Conservation (phyloP, 23 red algal species). For the Gracilariopsis chorda region DNA sequence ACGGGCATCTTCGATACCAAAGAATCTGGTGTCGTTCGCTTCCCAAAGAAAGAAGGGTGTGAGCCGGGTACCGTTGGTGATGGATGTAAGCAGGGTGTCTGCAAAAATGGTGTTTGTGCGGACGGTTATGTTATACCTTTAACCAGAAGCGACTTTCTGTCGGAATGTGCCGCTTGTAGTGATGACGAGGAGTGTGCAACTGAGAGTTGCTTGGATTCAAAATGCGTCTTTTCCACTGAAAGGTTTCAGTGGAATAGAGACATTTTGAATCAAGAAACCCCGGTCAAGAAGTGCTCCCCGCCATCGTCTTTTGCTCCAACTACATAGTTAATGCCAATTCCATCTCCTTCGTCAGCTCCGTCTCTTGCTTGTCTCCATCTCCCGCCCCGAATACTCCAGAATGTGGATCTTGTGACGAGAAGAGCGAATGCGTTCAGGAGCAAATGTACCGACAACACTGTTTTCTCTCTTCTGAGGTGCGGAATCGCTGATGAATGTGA, state of each 20-base stretch:
- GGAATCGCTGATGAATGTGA: not conserved
- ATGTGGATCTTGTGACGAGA: not conserved
- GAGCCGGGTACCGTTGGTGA: not conserved
- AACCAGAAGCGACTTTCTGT: not conserved
- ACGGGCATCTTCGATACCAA: constrained; percentile 33
- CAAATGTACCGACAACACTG: not conserved
- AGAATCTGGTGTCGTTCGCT: constrained; percentile 7
- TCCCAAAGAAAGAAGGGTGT: constrained; percentile 22
- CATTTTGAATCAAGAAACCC: too few relatives aligned
- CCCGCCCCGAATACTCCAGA: not conserved
- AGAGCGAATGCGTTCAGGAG: too few relatives aligned
- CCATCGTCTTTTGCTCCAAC: not conserved
- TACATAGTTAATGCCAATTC: not conserved
- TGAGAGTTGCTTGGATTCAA: not conserved
- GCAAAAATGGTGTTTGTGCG: not conserved
- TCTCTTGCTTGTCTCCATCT: not conserved
- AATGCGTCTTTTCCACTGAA: constrained; percentile 21
- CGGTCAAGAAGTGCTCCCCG: not conserved
- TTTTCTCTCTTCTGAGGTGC: not conserved
- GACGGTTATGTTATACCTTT: not conserved
- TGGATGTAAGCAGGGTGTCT: constrained; percentile 17
- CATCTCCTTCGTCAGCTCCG: not conserved
- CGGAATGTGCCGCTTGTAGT: constrained; percentile 11
- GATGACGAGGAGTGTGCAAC: constrained; percentile 9
- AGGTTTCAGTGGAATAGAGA: too few relatives aligned